phyloP scores from a whole-genome alignment of 768 basidiomycete genomes.

The Astraeus odoratus region DNA sequence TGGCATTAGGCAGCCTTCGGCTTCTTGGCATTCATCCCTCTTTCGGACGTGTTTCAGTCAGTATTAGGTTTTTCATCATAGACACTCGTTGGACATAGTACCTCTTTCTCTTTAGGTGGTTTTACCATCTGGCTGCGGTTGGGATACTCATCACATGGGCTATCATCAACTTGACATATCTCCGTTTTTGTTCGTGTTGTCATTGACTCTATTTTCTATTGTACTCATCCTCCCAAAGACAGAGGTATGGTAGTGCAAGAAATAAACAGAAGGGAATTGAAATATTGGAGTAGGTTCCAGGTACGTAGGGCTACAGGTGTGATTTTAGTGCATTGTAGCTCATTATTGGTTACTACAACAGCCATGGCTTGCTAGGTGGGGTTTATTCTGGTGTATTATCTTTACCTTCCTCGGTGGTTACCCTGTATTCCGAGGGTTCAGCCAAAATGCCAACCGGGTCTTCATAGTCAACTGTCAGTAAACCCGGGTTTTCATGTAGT shows the following conservation, averaged over 20 bases:
- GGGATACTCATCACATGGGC: constrained; percentile 64
- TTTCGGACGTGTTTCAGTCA: constrained; percentile 26
- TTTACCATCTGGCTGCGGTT: constrained; percentile 59
- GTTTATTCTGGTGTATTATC: constrained; percentile 51
- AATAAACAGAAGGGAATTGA: not conserved
- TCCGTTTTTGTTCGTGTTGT: constrained; percentile 46
- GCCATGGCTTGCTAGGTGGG: constrained; percentile 64
- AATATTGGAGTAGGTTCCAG: constrained; percentile 1
- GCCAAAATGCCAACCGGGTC: constrained; percentile 19
- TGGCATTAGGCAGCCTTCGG: constrained; percentile 29
- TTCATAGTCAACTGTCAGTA: not conserved
- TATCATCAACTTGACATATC: constrained; percentile 61
- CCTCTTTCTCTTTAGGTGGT: constrained; percentile 40
- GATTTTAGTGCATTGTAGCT: constrained; percentile 5
- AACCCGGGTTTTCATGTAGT: not conserved
- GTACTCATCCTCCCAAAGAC: not conserved
- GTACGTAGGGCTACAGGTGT: not conserved
- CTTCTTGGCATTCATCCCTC: constrained; percentile 12
- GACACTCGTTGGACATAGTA: not conserved
- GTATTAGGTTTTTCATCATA: not conserved
- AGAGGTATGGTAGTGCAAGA: not conserved
- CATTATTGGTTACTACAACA: constrained; percentile 10
- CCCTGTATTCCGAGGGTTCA: constrained; percentile 54
- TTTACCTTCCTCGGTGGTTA: constrained; percentile 55
- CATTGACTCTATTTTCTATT: not conserved